These are phyloP conservation scores for Aspergillus tamarii DNA, from an alignment of 2,329 filamentous ascomycete species.

Conservation along the genomic window DNA sequence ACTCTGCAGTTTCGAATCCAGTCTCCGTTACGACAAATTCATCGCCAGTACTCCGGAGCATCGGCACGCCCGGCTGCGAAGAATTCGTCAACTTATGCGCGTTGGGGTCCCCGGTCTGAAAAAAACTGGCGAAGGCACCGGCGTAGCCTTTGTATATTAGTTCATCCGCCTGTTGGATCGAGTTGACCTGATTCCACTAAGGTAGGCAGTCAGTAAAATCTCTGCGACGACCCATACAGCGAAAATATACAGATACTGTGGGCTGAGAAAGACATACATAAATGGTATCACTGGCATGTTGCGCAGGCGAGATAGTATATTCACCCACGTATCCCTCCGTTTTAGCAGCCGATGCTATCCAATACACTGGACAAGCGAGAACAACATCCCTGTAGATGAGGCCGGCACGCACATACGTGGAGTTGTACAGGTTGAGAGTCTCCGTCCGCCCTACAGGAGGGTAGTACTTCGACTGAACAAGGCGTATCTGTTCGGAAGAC, in stretches of 20 bases:
- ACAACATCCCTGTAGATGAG: slow-evolving; percentile 62
- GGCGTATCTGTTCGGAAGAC: slow-evolving; percentile 40
- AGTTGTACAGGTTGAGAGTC: slow-evolving; percentile 52
- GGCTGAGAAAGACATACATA: slow-evolving; percentile 48
- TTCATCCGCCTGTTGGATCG: slow-evolving; percentile 55
- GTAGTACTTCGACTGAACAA: slow-evolving; percentile 51
- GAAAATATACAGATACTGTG: background rate
- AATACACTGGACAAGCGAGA: slow-evolving; percentile 63
- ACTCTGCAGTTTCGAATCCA: slow-evolving; percentile 48
- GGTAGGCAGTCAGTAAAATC: no score
- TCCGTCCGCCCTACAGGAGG: slow-evolving; percentile 53
- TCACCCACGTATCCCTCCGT: slow-evolving; percentile 58
- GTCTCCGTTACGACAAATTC: slow-evolving; percentile 57
- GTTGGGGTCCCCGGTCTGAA: slow-evolving; percentile 63
- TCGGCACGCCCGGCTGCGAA: slow-evolving; percentile 48
- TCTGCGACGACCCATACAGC: background rate
- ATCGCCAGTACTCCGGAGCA: slow-evolving; percentile 39
- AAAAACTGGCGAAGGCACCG: slow-evolving; percentile 64
- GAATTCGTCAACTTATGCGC: slow-evolving; percentile 56
- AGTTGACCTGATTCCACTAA: slow-evolving; percentile 61
- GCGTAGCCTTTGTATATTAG: slow-evolving; percentile 60
- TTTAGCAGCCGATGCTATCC: slow-evolving; percentile 54
- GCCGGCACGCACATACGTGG: slow-evolving; percentile 56
- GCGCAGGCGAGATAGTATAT: slow-evolving; percentile 63
- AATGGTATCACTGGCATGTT: slow-evolving; percentile 61